phyloP scores from a whole-genome alignment of 768 basidiomycete genomes.

The Rhizopogon roseolus region DNA sequence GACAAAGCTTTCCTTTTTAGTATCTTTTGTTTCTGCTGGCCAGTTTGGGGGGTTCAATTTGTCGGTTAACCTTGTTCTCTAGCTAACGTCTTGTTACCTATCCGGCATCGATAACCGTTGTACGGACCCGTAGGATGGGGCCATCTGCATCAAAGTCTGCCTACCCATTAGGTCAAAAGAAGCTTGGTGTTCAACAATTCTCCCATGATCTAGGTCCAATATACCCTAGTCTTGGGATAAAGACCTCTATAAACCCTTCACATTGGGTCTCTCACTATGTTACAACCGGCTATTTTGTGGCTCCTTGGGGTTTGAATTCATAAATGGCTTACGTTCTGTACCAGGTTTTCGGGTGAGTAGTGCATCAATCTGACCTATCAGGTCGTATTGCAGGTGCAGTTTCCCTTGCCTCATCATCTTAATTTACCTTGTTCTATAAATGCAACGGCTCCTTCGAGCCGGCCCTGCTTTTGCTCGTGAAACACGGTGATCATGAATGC shows the following conservation, averaged over 20 bases:
- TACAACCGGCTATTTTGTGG: too few relatives aligned
- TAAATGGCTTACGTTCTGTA: too few relatives aligned
- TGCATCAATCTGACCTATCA: background rate
- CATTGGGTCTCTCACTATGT: background rate
- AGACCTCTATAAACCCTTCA: background rate
- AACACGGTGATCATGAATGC: background rate
- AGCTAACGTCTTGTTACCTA: constrained; percentile 2
- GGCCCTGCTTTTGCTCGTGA: background rate
- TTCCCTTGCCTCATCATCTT: background rate
- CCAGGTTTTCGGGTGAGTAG: background rate
- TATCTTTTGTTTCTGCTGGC: constrained; percentile 2
- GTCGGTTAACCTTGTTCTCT: background rate
- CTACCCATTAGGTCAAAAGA: background rate
- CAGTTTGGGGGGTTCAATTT: too few relatives aligned
- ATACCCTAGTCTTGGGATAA: background rate
- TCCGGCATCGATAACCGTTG: background rate
- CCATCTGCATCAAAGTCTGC: too few relatives aligned
- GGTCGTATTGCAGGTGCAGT: background rate
- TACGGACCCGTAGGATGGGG: background rate
- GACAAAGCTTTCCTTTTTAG: constrained; percentile 10
- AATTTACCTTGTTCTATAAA: background rate
- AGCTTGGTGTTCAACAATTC: background rate
- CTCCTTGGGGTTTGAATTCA: too few relatives aligned
- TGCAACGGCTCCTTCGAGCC: background rate
- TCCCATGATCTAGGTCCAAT: background rate